Evolutionary conservation across 2,329 filamentous ascomycete species (phyloP).

Genomic region (Pezizomycotina sp.): DNA sequence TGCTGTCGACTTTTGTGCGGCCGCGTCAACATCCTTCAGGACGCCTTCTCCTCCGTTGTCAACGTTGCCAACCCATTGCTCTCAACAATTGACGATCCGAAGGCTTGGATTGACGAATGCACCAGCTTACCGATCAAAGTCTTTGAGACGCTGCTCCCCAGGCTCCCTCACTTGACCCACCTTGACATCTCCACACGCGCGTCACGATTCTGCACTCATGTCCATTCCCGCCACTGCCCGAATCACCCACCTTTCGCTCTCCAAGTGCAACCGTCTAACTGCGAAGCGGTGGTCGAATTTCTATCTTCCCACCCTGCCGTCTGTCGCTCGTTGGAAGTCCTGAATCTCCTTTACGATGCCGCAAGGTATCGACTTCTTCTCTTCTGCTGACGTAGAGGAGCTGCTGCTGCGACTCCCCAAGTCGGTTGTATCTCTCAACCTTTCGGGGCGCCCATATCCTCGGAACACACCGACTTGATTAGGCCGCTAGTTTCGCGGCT

Average conservation of each 20-base stretch:
- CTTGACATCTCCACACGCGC: conserved; percentile 65
- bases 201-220: conserved; percentile 55
- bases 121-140: conserved; percentile 49
- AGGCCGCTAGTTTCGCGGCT: conserved; percentile 51
- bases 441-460: conserved; percentile 55
- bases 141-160: conserved; percentile 55
- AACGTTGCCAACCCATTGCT: conserved; percentile 32
- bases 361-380: conserved; percentile 56
- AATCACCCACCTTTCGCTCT: conserved; percentile 62
- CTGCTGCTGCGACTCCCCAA: conserved; percentile 50
- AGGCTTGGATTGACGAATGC: conserved; percentile 65
- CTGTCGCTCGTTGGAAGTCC: conserved; percentile 46
- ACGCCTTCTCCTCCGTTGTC: conserved; percentile 43
- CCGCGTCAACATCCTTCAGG: conserved; percentile 50
- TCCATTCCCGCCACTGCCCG: conserved; percentile 54
- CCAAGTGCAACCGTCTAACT: conserved; percentile 57
- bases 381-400: conserved; percentile 45
- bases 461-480: conserved; percentile 46
- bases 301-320: conserved; percentile 54
- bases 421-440: conserved; percentile 54
- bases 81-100: conserved; percentile 43
- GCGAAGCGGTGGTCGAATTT: conserved; percentile 52
- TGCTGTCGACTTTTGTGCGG: conserved; percentile 62
- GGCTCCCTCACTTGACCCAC: conserved; percentile 53
- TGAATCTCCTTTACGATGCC: conserved; percentile 57